Conservation (phyloP, 2,329 filamentous ascomycete genomes). For the Pseudohalonectria lignicola region DNA sequence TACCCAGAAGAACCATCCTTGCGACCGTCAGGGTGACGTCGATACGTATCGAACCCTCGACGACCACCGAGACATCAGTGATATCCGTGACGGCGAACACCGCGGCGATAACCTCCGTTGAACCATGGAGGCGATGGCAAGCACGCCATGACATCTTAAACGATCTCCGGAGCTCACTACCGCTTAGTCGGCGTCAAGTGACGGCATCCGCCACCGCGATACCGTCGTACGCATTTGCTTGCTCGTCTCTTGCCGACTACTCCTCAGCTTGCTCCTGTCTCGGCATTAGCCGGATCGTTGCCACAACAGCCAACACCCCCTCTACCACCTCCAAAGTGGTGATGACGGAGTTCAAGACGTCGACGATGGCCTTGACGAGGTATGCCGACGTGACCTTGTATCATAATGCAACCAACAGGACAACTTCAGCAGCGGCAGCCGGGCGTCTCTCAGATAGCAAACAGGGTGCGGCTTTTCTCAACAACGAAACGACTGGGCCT, state of each 20-base stretch:
- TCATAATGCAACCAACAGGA: background rate
- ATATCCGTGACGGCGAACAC: background rate
- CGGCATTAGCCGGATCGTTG: conserved; percentile 6
- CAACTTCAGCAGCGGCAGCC: background rate
- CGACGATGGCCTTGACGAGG: conserved; percentile 1
- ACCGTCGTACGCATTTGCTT: conserved; percentile 6
- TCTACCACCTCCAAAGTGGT: conserved; percentile 6
- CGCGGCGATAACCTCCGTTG: background rate
- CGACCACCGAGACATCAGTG: conserved; percentile 1
- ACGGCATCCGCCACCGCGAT: conserved; percentile 3
- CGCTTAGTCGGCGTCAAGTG: background rate
- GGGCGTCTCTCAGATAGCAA: too few relatives aligned
- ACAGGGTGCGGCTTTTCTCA: too few relatives aligned
- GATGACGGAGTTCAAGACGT: conserved; percentile 3
- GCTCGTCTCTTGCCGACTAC: conserved; percentile 7
- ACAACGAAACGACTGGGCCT: background rate
- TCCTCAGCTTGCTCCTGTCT: conserved; percentile 11
- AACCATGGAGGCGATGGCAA: conserved; percentile 3
- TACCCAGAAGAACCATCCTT: background rate
- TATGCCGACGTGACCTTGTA: background rate
- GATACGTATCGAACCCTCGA: conserved; percentile 3
- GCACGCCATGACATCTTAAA: conserved; percentile 2
- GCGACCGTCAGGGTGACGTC: background rate
- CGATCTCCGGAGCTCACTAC: conserved; percentile 1
- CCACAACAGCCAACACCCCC: conserved; percentile 5